Percentiles rank a stretch among this genome's conserved stretches.
Conservation (phyloP, 176 grass and related monocot species). For the Oryza rufipogon region DNA sequence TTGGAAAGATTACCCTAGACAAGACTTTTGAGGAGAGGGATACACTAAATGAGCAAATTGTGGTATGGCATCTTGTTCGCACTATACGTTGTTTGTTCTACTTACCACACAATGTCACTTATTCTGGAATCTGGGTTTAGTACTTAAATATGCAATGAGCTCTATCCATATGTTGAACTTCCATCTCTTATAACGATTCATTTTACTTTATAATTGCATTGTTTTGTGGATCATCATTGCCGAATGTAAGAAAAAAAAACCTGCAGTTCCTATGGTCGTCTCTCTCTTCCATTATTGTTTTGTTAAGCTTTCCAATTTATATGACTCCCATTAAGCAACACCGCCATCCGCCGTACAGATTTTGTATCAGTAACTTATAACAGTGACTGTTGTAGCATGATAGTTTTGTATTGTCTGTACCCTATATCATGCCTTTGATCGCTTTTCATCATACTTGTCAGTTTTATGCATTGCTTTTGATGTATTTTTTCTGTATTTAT, state of each 20-base stretch:
- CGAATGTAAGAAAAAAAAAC: neutral
- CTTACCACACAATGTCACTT: too few species aligned
- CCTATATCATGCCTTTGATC: neutral
- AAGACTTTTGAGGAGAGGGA: constrained; percentile 95
- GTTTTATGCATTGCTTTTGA: neutral
- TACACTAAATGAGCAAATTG: constrained; percentile 81
- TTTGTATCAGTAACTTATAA: neutral
- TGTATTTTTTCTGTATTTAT: constrained; percentile 29
- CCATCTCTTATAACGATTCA: neutral
- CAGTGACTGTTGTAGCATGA: neutral
- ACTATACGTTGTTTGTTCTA: constrained; percentile 7
- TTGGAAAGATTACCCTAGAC: constrained; percentile 95
- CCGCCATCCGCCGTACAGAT: neutral
- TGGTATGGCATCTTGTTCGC: constrained; percentile 54
- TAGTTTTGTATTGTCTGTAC: neutral
- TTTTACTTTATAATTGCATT: neutral
- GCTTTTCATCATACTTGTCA: neutral
- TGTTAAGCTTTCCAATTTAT: neutral
- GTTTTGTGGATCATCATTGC: constrained; percentile 5
- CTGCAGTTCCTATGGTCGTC: neutral
- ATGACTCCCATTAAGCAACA: neutral
- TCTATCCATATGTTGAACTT: neutral
- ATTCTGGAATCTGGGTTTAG: neutral
- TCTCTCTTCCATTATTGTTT: neutral
- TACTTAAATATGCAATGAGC: neutral